Conservation (phyloP, 108 stramenopile species). For the Aurantiochytrium sp. region DNA sequence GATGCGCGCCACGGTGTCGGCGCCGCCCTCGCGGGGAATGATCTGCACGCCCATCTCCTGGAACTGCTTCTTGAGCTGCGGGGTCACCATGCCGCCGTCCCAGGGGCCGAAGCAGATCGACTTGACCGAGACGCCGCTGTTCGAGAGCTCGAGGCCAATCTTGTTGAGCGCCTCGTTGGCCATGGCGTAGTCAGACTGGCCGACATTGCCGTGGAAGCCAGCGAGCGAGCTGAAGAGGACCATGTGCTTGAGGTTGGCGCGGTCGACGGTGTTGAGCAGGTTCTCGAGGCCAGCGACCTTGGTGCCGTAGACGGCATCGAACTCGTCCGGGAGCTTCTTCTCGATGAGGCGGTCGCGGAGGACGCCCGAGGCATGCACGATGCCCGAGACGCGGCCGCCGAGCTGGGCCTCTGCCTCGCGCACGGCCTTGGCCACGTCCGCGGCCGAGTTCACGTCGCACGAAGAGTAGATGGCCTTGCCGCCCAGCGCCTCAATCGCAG, state of each 20-base stretch:
- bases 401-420: not conserved
- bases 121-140: not conserved
- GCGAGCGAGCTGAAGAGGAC: constrained; percentile 14
- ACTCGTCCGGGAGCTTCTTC: not conserved
- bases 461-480: constrained; percentile 11
- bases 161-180: constrained; percentile 5
- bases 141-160: not conserved
- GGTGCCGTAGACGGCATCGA: not conserved
- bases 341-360: not conserved
- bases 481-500: not conserved
- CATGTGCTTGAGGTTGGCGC: not conserved
- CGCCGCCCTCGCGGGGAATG: not conserved
- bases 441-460: not conserved
- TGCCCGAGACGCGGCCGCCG: not conserved
- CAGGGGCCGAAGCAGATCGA: not conserved
- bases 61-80: constrained; percentile 10
- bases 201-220: not conserved
- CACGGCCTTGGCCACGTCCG: not conserved
- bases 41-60: not conserved
- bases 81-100: not conserved
- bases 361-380: not conserved
- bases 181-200: constrained; percentile 19
- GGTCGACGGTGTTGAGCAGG: not conserved
- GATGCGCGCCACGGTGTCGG: not conserved
- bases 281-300: not conserved